Percentiles rank a stretch among this genome's conserved stretches.
Evolutionary conservation across 2,329 filamentous ascomycete species (phyloP).

Genomic region (Ambrosiella cleistominuta): DNA sequence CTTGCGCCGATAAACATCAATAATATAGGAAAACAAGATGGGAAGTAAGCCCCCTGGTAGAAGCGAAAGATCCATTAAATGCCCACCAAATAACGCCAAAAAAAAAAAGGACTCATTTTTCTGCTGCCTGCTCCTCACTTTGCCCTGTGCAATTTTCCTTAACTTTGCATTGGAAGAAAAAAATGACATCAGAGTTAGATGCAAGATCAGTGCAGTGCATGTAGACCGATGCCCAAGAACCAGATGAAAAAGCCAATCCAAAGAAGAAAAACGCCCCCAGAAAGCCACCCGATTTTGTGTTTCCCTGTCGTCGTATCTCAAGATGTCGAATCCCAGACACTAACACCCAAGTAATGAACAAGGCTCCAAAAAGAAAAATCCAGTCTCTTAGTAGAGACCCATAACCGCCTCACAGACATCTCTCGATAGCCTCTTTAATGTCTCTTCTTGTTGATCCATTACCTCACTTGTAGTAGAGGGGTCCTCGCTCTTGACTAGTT

Average conservation of each 20-base stretch:
- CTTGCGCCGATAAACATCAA: neutral
- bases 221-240: neutral
- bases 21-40: neutral
- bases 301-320: neutral
- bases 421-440: conserved; percentile 1
- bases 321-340: neutral
- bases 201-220: neutral
- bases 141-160: neutral
- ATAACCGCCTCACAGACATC: conserved; percentile 11
- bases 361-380: neutral
- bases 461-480: neutral
- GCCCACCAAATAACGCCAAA: neutral
- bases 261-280: neutral
- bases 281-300: neutral
- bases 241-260: neutral
- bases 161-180: neutral
- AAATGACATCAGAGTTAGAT: neutral
- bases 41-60: neutral
- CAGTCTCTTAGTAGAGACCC: conserved; percentile 7
- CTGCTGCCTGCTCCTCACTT: neutral
- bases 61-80: neutral
- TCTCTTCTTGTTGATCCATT: neutral
- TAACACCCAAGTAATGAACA: neutral
- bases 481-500: neutral
- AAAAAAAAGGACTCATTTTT: neutral